Percentiles rank a stretch among this genome's conserved stretches.
phyloP scores from a whole-genome alignment of 192 early-diverging fungal species.

The Phlyctochytrium planicorne region DNA sequence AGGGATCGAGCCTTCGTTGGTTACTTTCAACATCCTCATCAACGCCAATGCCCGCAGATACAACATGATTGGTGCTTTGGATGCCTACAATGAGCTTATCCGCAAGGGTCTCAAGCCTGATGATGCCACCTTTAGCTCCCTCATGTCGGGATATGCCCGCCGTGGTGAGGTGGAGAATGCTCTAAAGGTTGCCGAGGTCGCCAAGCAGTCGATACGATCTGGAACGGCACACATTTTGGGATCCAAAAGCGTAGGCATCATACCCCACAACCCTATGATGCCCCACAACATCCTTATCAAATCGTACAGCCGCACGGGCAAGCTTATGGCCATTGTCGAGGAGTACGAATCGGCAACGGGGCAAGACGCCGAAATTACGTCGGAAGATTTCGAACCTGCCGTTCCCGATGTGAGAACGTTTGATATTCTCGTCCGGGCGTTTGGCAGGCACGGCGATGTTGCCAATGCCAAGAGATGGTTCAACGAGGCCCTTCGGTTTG shows the following conservation, averaged over 20 bases:
- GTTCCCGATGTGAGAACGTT: slow-evolving; percentile 30
- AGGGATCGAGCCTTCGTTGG: slow-evolving; percentile 27
- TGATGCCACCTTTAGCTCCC: not conserved
- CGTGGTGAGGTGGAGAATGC: not conserved
- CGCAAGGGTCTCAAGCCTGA: slow-evolving; percentile 3
- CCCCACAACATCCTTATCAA: slow-evolving; percentile 1
- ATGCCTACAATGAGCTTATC: slow-evolving; percentile 12
- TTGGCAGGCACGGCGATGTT: slow-evolving; percentile 17
- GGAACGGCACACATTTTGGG: not conserved
- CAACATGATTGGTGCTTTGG: slow-evolving; percentile 23
- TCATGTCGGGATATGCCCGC: not conserved
- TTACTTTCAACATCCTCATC: slow-evolving; percentile 37
- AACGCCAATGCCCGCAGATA: slow-evolving; percentile 13
- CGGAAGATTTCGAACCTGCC: not conserved
- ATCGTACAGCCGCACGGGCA: not conserved
- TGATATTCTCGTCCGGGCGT: slow-evolving; percentile 37
- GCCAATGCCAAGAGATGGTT: slow-evolving; percentile 26
- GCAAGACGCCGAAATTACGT: not conserved
- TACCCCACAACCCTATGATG: not conserved
- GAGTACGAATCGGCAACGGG: not conserved
- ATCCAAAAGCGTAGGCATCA: not conserved
- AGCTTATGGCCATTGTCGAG: not conserved
- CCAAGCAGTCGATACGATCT: not conserved
- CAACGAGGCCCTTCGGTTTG: not conserved
- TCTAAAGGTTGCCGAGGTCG: not conserved